Base-by-base conservation (phyloP, 306 rosid genomes). In the Ormosia emarginata region DNA sequence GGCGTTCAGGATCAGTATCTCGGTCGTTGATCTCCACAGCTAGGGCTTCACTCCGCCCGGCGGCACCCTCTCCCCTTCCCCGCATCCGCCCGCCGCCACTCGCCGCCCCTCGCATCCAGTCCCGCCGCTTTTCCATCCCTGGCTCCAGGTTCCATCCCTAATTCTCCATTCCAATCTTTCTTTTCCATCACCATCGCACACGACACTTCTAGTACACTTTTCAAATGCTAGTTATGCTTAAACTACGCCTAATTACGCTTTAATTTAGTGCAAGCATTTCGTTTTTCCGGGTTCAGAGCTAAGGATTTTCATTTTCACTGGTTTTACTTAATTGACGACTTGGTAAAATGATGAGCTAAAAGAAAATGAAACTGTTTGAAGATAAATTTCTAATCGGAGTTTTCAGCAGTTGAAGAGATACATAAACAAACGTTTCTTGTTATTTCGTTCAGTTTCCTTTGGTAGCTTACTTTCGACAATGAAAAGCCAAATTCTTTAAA, bases 1-100 rank as follows among this genome's bases (percentile, higher is more conserved):
- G 86, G 90, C 94, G 99, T 53, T 90, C 94, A 17, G 94, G 92
- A 77, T 91, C 97, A 69, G 43, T 91, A 0, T 90, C 94, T 77
- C 97, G 98, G 33, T 90, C 98, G 8, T 74, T 93, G 36, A 58
- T 89, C 30, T 90, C 98, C 40, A 8, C 94, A 1, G 91, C 92
- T 14, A 90, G 97, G 86, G 71, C 80, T 83, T 91, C 95, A 2
- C 86, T 83, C 69, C 99, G 99, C 18, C 77, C 92, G 2, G n/a
- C 91, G 8, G 76, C 92, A 0, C 79, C 92, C 2, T 79, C 96
- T 2, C 43, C 93, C 37, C 81, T 91, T 46, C 91, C 95, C 43
- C 94, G 97, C 24, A 70, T 89, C 61, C 89, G 87, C 4, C 91
- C 92, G 1, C 97, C 97, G 9, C 74, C 88, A 53, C 74, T 87